Evolutionary conservation across 257 asterid genomes (phyloP).

Genomic region (Mitragyna speciosa): DNA sequence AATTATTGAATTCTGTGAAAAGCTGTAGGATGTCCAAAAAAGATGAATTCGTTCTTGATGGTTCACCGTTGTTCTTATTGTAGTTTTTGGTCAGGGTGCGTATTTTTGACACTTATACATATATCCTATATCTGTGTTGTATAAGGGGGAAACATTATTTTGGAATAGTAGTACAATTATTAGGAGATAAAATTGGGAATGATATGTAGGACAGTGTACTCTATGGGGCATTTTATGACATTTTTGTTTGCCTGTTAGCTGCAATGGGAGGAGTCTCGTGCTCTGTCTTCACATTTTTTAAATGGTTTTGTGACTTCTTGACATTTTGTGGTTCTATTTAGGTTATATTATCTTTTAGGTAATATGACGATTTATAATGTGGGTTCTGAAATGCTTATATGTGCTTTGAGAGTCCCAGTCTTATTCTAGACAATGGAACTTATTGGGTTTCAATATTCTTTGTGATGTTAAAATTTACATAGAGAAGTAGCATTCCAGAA

Average conservation of each 20-base stretch:
- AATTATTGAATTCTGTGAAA: not conserved
- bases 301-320: not conserved
- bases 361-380: not conserved
- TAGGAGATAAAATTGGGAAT: not conserved
- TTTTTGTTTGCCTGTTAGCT: not conserved
- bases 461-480: not conserved
- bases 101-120: not conserved
- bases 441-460: not conserved
- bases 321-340: not conserved
- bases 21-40: not conserved
- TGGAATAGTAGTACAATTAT: not conserved
- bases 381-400: not conserved
- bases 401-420: not conserved
- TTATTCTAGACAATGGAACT: not conserved
- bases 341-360: not conserved
- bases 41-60: not conserved
- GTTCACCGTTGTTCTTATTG: not conserved
- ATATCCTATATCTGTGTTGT: not conserved
- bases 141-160: not conserved
- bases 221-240: not conserved
- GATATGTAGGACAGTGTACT: not conserved
- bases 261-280: not conserved
- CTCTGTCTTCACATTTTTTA: not conserved
- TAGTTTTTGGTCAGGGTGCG: not conserved
- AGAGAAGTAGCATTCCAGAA: not conserved